These are phyloP conservation scores for Leucaena leucocephala DNA, from an alignment of 306 rosid species.

Conservation along the genomic window DNA sequence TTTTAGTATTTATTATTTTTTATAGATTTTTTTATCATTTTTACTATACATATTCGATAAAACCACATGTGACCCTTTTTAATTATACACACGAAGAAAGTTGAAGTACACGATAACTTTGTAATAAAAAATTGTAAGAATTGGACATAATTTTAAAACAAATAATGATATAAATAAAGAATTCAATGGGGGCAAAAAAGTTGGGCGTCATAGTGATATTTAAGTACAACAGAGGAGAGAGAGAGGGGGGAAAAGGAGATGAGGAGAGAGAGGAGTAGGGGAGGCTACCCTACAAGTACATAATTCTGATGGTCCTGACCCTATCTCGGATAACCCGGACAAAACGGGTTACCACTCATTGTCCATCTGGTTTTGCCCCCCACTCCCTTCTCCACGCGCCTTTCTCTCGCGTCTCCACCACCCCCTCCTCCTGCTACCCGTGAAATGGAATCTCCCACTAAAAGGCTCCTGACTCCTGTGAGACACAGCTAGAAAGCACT, in stretches of 20 bases:
- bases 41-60: no score
- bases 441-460: background rate
- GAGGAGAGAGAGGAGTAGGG: background rate
- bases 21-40: no score
- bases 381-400: slow-evolving; percentile 46
- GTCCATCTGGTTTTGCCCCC: slow-evolving; percentile 39
- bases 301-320: background rate
- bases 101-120: background rate
- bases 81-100: background rate
- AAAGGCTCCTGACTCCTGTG: background rate
- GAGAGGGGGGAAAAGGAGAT: no score
- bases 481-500: background rate
- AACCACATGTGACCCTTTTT: no score
- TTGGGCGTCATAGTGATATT: background rate
- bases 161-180: background rate
- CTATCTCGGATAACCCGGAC: slow-evolving; percentile 55
- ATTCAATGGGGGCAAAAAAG: background rate
- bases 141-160: background rate
- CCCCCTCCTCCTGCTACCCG: background rate
- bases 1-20: no score
- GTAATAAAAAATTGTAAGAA: background rate
- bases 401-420: background rate
- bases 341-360: slow-evolving; percentile 65
- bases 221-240: background rate
- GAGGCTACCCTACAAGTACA: slow-evolving; percentile 3